Evolutionary conservation across 305 asterid genomes (phyloP).

Genomic region (Solanum aculeatissimum): DNA sequence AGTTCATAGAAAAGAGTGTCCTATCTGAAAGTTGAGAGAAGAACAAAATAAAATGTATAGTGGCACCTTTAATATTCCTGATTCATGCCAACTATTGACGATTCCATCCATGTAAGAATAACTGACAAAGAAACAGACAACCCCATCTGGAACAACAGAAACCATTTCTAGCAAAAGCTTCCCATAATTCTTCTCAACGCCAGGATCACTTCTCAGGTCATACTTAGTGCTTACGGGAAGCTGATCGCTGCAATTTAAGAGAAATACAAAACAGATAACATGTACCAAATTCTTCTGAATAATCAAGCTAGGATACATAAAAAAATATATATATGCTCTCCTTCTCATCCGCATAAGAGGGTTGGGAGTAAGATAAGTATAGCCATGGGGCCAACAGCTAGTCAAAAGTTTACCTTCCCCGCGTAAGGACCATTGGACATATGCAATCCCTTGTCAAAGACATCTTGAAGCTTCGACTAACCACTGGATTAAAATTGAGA

Average conservation of each 20-base stretch:
- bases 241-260: constrained; percentile 61
- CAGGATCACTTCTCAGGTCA: constrained; percentile 97
- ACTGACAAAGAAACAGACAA: constrained; percentile 96
- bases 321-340: neutral
- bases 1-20: neutral
- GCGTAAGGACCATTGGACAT: constrained; percentile 97
- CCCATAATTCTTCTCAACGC: constrained; percentile 95
- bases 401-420: constrained; percentile 61
- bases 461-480: constrained; percentile 93
- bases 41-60: neutral
- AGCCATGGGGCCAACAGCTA: neutral
- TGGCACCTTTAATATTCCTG: constrained; percentile 83
- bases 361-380: neutral
- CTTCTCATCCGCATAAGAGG: neutral
- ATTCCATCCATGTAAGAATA: constrained; percentile 99
- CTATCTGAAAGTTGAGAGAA: neutral
- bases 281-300: neutral
- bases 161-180: constrained; percentile 95
- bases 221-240: constrained; percentile 98
- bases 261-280: neutral
- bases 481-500: constrained; percentile 88
- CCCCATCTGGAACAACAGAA: constrained; percentile 93
- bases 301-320: neutral
- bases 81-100: constrained; percentile 97
- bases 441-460: constrained; percentile 98